Evolutionary conservation across 2,329 filamentous ascomycete genomes (phyloP), one percentile per base, ranked within the genome.

Genomic region (Knoxdaviesia capensis): DNA sequence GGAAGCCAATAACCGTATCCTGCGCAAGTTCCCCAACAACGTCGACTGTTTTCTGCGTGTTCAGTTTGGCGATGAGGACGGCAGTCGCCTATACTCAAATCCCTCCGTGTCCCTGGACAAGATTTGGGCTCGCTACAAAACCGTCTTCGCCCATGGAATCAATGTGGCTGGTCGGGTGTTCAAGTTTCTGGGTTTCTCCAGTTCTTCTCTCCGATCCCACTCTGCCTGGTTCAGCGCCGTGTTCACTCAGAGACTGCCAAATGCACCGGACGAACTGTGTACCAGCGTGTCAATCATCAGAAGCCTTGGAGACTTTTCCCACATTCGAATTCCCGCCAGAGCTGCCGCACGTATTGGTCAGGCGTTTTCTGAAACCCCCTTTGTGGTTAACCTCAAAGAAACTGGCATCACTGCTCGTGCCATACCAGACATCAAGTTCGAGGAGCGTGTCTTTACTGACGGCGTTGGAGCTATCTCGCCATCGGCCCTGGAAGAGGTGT

Each of bases 301-400:
- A 1, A 51, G 52, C 0, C 56, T 76, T 0, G 72, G 71, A 0
- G 54, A 67, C 8, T 76, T 77, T 44, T 48, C 51, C 4, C 46
- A 58, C 0, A 74, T 76, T 40, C 56, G 53, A 5, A 65, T 66
- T 2, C 68, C 71, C 0, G 71, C 72, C 1, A 65, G 65, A 38
- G 71, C 68, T 40, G 72, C 72, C 0, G 72, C 72, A 2, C 60
- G 72, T 3, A 75, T 77, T 31, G 72, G 72, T 0, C 72, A 76
- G 48, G 78, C 79, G 0, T 92, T 84, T 47, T 80, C 81, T 0
- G 80, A 88, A 48, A 87, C 83, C 0, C 72, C 72, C 2, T 75
- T 65, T 36, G 71, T 79, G 0, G 59, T 87, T 0, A 54, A 64
- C 0, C 55, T 78, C 9, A 31, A 56, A 33, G 57, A 59, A 41